Conservation (phyloP, 768 basidiomycete genomes). For the Leccinum uliginosum region DNA sequence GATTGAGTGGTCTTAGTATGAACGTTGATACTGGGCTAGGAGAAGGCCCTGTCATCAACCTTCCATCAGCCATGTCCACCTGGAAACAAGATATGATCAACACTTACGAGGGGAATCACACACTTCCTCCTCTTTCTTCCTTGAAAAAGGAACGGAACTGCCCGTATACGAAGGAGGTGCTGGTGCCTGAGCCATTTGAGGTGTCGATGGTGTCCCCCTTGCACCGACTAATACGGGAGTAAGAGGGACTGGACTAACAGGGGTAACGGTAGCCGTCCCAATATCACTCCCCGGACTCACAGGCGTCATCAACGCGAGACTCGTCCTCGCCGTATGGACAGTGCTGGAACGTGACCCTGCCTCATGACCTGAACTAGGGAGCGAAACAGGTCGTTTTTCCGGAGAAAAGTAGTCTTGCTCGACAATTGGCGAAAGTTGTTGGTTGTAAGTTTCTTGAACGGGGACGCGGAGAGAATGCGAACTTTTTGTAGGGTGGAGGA, state of each 20-base stretch:
- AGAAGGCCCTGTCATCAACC: slow-evolving; percentile 39
- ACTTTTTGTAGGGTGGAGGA: slow-evolving; percentile 32
- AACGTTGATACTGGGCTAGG: slow-evolving; percentile 46
- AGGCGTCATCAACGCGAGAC: slow-evolving; percentile 24
- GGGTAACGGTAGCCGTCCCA: slow-evolving; percentile 25
- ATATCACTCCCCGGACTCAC: slow-evolving; percentile 19
- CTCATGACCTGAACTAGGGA: slow-evolving; percentile 26
- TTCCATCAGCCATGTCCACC: slow-evolving; percentile 2
- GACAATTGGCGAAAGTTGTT: slow-evolving; percentile 59
- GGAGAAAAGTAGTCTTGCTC: slow-evolving; percentile 64
- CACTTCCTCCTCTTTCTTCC: slow-evolving; percentile 27
- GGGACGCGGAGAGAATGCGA: slow-evolving; percentile 42
- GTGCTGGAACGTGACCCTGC: slow-evolving; percentile 24
- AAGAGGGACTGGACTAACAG: slow-evolving; percentile 27
- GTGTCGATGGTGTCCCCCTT: slow-evolving; percentile 11
- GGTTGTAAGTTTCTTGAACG: slow-evolving; percentile 24
- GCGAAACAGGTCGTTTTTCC: slow-evolving; percentile 34
- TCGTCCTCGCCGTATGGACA: slow-evolving; percentile 34
- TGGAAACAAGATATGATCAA: neutral
- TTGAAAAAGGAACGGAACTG: slow-evolving; percentile 21
- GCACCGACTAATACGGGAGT: slow-evolving; percentile 20
- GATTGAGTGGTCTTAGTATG: slow-evolving; percentile 59
- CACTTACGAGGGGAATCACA: slow-evolving; percentile 40
- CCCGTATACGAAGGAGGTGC: slow-evolving; percentile 20
- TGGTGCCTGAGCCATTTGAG: slow-evolving; percentile 14